These are phyloP conservation scores for Marchantia polymorpha DNA, from an alignment of 225 moss, liverwort and hornwort species.

Conservation along the genomic window DNA sequence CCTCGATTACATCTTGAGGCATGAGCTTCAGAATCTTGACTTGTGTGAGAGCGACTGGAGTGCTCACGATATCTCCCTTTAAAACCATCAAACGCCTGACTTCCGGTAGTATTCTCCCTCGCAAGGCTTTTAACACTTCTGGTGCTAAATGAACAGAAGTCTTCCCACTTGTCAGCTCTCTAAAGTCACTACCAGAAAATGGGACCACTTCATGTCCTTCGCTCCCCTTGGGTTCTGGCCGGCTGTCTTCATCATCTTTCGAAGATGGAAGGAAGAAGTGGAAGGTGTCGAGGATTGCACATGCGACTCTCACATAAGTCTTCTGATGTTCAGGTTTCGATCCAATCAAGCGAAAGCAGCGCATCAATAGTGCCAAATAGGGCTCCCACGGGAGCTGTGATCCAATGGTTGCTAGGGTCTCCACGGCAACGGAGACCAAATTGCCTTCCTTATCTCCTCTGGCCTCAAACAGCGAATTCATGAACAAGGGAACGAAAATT, in stretches of 20 bases:
- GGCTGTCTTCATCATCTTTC: constrained; percentile 20
- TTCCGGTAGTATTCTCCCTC: constrained; percentile 78
- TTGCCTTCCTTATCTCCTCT: constrained; percentile 96
- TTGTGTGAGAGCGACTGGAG: constrained; percentile 75
- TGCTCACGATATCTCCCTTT: constrained; percentile 84
- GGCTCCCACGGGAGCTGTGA: constrained; percentile 81
- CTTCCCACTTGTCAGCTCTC: constrained; percentile 1
- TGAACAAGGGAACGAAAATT: constrained; percentile 87
- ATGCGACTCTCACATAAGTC: constrained; percentile 65
- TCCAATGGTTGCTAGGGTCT: constrained; percentile 72
- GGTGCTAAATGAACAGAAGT: constrained; percentile 39
- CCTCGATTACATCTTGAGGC: constrained; percentile 63
- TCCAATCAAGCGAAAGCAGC: constrained; percentile 65
- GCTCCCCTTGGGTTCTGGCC: neutral
- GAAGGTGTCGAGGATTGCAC: constrained; percentile 76
- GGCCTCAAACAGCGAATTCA: constrained; percentile 89
- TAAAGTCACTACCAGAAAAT: neutral
- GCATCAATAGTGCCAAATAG: constrained; percentile 86
- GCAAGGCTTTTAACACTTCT: constrained; percentile 53
- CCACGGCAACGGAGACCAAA: constrained; percentile 67
- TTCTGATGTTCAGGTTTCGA: constrained; percentile 81
- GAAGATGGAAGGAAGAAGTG: constrained; percentile 64
- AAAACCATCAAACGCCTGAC: constrained; percentile 78
- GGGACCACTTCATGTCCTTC: neutral
- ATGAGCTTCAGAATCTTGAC: constrained; percentile 86